Evolutionary conservation across 352 stramenopile species (phyloP).

Genomic region (Globisporangium ultimum): DNA sequence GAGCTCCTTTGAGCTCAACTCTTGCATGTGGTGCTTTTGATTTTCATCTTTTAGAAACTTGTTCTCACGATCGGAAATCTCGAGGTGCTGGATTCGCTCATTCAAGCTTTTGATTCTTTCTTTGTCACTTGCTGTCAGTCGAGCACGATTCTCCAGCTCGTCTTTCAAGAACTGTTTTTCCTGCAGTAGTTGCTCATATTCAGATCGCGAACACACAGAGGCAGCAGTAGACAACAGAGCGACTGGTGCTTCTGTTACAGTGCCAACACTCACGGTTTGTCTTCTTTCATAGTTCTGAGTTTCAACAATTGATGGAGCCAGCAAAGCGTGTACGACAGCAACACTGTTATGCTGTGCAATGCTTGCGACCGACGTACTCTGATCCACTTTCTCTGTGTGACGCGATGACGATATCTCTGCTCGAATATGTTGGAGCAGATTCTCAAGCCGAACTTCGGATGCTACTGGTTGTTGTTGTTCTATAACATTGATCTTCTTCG

Average conservation of each 20-base stretch:
- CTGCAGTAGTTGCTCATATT: constrained; percentile 38
- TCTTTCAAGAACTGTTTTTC: constrained; percentile 28
- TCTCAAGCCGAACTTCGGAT: constrained; percentile 4
- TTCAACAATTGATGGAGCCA: not conserved
- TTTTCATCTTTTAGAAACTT: constrained; percentile 53
- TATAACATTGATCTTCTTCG: constrained; percentile 5
- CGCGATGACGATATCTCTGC: constrained; percentile 14
- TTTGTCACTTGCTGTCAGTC: constrained; percentile 25
- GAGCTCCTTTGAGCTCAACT: constrained; percentile 45
- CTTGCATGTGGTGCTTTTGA: constrained; percentile 58
- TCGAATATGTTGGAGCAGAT: constrained; percentile 13
- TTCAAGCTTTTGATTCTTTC: constrained; percentile 31
- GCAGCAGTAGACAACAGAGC: not conserved
- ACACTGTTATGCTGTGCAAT: not conserved
- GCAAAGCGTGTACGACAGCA: not conserved
- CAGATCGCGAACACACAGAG: constrained; percentile 10
- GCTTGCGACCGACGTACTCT: not conserved
- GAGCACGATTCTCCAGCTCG: constrained; percentile 18
- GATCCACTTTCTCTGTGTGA: not conserved
- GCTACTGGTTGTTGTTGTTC: not conserved
- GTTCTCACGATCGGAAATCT: constrained; percentile 53
- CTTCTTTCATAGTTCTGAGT: constrained; percentile 1
- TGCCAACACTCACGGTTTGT: constrained; percentile 2
- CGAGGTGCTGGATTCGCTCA: constrained; percentile 36
- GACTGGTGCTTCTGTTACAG: not conserved